Evolutionary conservation across 345 rosid species (phyloP), one percentile per base, ranked within the genome.

Genomic region (Eutrema japonicum): DNA sequence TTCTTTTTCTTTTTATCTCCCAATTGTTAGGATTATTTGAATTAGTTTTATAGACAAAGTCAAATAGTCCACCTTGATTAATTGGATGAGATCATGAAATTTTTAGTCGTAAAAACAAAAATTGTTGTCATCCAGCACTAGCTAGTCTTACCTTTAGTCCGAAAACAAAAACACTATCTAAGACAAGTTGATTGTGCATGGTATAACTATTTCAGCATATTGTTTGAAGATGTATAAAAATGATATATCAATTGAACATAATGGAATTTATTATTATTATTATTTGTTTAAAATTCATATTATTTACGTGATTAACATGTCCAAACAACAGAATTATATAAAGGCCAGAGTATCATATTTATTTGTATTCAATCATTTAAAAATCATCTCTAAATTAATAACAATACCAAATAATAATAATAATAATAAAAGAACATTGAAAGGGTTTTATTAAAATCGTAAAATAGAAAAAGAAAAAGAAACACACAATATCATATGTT

Each of bases 21-120:
- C 22, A 54, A 53, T 62, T 76, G 63, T 74, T 62, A 22, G 65
- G 71, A 54, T 76, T 63, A 69, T 32, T 62, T 69, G 70, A 69
- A n/a, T 43, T 29, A 61, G 33, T 64, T 68, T 52, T 58, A 16
- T 58, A 33, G 26, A 38, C 65, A 56, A 11, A 65, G 35, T 73
- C 66, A 59, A 29, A n/a, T 30, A 60, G 8, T 5, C 56, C 35
- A 55, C 11, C 22, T 18, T 18, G 22, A 22, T 22, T 22, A 41
- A 49, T 29, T 14, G 7, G 40, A 29, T n/a, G 30, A 27, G 26
- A 46, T 29, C 30, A 43, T 33, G 61, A 16, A 14, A 14, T 50
- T 36, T 30, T 30, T 4, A 16, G 5, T 9, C 40, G 13, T 29
- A 41, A 41, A 59, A 59, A 2, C 30, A 5, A 59, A 41, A 14